Evolutionary conservation across 2,329 filamentous ascomycete species (phyloP).

Genomic region (Phoma sp.): DNA sequence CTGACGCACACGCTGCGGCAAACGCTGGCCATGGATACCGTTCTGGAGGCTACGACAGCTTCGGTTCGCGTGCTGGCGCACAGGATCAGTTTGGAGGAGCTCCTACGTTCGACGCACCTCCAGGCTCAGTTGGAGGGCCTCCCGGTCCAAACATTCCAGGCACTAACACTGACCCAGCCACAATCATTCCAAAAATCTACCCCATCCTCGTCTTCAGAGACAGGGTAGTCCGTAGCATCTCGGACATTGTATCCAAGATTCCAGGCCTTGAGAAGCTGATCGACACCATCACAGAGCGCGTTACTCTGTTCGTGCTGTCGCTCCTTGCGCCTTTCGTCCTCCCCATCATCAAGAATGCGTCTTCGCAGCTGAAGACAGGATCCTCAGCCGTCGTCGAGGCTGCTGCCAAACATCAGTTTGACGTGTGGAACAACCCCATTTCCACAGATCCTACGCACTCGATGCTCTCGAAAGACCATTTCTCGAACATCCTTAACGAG

Average conservation of each 20-base stretch:
- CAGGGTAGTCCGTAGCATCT: constrained; percentile 88
- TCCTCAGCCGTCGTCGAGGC: constrained; percentile 72
- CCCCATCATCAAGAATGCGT: constrained; percentile 87
- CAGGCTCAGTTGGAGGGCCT: constrained; percentile 53
- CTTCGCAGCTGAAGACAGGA: constrained; percentile 82
- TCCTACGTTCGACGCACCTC: constrained; percentile 50
- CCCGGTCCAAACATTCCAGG: constrained; percentile 68
- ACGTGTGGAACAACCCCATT: constrained; percentile 56
- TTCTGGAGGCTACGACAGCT: constrained; percentile 49
- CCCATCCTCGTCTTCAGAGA: constrained; percentile 94
- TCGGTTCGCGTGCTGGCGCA: constrained; percentile 45
- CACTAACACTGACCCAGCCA: constrained; percentile 74
- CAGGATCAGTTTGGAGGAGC: constrained; percentile 49
- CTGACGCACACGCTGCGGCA: constrained; percentile 55
- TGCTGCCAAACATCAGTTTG: constrained; percentile 58
- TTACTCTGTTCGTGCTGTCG: constrained; percentile 90
- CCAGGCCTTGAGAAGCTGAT: constrained; percentile 88
- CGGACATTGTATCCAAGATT: constrained; percentile 84
- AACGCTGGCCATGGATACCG: constrained; percentile 53
- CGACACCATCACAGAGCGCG: constrained; percentile 89
- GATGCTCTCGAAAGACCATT: constrained; percentile 61
- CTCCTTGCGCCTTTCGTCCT: constrained; percentile 90
- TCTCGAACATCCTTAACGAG: constrained; percentile 58
- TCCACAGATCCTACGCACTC: constrained; percentile 59
- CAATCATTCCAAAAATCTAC: constrained; percentile 73